phyloP scores from a whole-genome alignment of 441 rosid genomes.

The Pelargonium citronellum region DNA sequence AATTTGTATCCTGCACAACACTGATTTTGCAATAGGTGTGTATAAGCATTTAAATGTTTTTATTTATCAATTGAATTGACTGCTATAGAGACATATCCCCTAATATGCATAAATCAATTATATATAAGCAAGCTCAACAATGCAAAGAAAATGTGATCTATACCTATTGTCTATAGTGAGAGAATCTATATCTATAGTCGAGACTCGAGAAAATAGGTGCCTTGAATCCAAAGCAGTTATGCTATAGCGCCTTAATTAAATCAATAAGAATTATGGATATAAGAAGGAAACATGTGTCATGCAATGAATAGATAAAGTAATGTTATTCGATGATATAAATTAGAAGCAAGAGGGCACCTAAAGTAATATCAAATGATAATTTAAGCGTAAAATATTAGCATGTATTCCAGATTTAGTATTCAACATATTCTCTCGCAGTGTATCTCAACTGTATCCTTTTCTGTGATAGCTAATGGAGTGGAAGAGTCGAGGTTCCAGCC shows the following conservation, averaged over 20 bases:
- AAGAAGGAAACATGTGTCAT: background rate
- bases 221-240: background rate
- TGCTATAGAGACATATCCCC: too few relatives aligned
- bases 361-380: too few relatives aligned
- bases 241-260: background rate
- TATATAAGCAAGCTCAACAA: background rate
- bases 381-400: too few relatives aligned
- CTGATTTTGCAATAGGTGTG: constrained; percentile 31
- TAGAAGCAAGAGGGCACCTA: background rate
- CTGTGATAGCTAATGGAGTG: too few relatives aligned
- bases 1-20: constrained; percentile 42
- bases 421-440: too few relatives aligned
- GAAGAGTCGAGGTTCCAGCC: too few relatives aligned
- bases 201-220: background rate
- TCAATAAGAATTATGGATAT: background rate
- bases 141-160: background rate
- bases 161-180: background rate
- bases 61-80: too few relatives aligned
- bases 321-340: background rate
- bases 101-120: background rate
- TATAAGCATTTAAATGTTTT: constrained; percentile 3
- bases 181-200: background rate
- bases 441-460: too few relatives aligned
- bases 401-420: too few relatives aligned
- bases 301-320: background rate